phyloP scores from a whole-genome alignment of 176 grass and related monocot genomes.

The Carex littledalei region DNA sequence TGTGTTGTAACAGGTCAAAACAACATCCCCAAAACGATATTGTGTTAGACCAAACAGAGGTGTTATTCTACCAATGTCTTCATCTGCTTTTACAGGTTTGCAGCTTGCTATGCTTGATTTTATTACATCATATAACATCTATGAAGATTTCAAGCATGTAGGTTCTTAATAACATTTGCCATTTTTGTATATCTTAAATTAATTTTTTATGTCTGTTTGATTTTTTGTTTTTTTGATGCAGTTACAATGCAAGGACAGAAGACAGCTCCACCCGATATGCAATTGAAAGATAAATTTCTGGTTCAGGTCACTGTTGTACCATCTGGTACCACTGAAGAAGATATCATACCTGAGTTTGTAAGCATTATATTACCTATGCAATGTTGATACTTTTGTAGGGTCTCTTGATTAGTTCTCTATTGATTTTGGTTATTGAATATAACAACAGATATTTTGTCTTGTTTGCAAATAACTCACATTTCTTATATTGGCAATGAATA shows the following conservation, averaged over 20 bases:
- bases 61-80: constrained; percentile 69
- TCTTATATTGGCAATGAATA: neutral
- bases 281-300: constrained; percentile 99
- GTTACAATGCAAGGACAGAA: constrained; percentile 94
- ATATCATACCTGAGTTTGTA: constrained; percentile 79
- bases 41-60: constrained; percentile 92
- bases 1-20: constrained; percentile 71
- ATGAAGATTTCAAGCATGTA: constrained; percentile 12
- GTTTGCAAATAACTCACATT: neutral
- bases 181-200: constrained; percentile 2
- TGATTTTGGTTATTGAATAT: neutral
- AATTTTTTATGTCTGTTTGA: constrained; percentile 1
- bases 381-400: neutral
- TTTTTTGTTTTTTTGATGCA: constrained; percentile 30
- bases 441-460: neutral
- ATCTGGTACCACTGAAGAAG: constrained; percentile 74
- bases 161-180: constrained; percentile 4
- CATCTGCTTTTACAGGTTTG: constrained; percentile 83
- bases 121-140: constrained; percentile 19
- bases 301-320: constrained; percentile 82
- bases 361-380: constrained; percentile 25
- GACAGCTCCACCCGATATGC: constrained; percentile 80
- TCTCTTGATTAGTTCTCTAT: neutral
- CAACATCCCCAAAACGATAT: constrained; percentile 93
- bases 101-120: neutral